Base-by-base conservation (phyloP, 768 basidiomycete species). In the Mycena capillaripes region DNA sequence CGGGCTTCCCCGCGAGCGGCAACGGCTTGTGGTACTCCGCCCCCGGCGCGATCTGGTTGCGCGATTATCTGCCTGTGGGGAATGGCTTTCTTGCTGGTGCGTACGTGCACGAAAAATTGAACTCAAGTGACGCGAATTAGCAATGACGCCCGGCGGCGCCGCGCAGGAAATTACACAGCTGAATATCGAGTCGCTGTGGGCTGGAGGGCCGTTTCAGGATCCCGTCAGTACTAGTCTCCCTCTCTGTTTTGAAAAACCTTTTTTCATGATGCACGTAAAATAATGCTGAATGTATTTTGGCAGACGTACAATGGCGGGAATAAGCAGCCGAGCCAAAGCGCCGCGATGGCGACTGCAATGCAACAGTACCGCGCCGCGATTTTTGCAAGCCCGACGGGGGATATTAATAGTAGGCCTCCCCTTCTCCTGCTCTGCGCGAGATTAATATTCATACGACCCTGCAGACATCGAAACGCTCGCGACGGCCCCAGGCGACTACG, bases 121-220 rank as follows among this genome's bases (percentile, higher is more conserved):
- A 48, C 14, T 27, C 4, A 2, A 66, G 25, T 11, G 52, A 63
- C 7, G 4, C 52, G 4, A 11, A 55, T 27, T 36, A 93, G 93
- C 92, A 9, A 93, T 90, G 88, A 80, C 90, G 23, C 88, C 88
- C 10, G 93, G 93, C 1, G 91, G 90, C 6, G 89, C 89, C 1
- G 75, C 79, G 3, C 86, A 88, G 46, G 93, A 94, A 79, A 82
- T 82, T 19, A 90, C 86, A 12, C 91, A 92, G 71, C 82, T 95
- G 30, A 94, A 95, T 77, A 91, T 95, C 55, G 93, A 95, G 76
- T 90, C 91, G 17, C 82, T 95, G 11, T 94, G 93, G 93, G 87
- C 89, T 23, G 93, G 93, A 23, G 93, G 93, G 4, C 91, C 92
- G 10, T 92, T 92, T 72, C 85, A 88, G 56, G 89, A 92, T 76